Evolutionary conservation across 768 basidiomycete species (phyloP), one percentile per base, ranked within the genome.

Genomic region (Kwoniella sp.): DNA sequence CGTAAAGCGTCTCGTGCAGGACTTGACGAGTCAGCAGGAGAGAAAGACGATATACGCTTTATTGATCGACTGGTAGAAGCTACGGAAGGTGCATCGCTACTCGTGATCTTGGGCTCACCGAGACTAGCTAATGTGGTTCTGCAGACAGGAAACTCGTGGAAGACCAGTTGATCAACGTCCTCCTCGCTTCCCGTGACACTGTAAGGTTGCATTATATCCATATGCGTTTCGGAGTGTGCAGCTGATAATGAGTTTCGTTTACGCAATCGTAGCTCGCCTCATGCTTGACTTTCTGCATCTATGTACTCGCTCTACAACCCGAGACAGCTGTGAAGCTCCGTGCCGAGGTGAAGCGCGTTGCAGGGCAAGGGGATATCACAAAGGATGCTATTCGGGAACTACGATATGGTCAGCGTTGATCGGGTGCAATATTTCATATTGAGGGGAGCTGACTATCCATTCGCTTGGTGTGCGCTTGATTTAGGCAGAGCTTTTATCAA

Each of bases 141-240:
- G 12, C 49, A 91, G 90, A 91, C 73, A 80, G 80, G 12, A 82
- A 85, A 8, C 76, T 86, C 47, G 88, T 92, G 58, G 86, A 88
- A 22, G 89, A 91, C 79, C 88, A 92, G 67, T 78, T 91, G 13
- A 82, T 91, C 52, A 91, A 86, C 72, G 86, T 91, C 77, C 81
- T 92, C 1, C 81, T 91, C 12, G 90, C 90, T 5, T 85, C 88
- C 24, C 81, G 90, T 58, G 90, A 92, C 79, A 91, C 90, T 36
- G 88, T 88, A 47, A 51, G 85, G 13, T 21, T 33, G 33, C 33
- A 6, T 33, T 6, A 33, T 33, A 6, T 33, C n/a, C n/a, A n/a
- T n/a, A n/a, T n/a, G n/a, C n/a, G n/a, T n/a, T n/a, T n/a, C n/a
- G n/a, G n/a, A n/a, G n/a, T n/a, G n/a, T n/a, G n/a, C n/a, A n/a